Base-by-base conservation (phyloP, 257 asterid species). In the Solanum habrochaites region DNA sequence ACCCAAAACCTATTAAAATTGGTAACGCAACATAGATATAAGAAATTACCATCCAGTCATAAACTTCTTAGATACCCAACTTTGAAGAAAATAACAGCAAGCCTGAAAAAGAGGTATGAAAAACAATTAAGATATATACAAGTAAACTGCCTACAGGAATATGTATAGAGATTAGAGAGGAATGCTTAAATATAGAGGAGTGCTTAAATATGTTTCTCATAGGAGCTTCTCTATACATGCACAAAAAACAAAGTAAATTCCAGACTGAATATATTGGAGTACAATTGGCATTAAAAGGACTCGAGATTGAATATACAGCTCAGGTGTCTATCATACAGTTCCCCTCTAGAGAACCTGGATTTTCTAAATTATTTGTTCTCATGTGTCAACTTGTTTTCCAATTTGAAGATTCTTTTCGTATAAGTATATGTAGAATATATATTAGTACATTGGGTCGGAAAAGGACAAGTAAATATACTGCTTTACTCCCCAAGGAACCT, bases 21-120 rank as follows among this genome's bases (percentile, higher is more conserved):
- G 21, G 85, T 81, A 60, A 89, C 82, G 83, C 83, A 73, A 77
- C 45, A 27, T 82, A 72, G 45, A 87, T 52, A 86, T 40, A 91
- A 75, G 88, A 83, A 86, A 18, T 73, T 92, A 96, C 99, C 98
- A 95, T 95, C 99, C 99, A 52, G 99, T 96, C 99, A 96, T 96
- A 90, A 96, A 96, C 95, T 96, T 96, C 90, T 91, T 96, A 2
- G 99, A 94, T 83, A 94, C 95, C 98, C 98, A 96, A 88, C 98
- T 96, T 86, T 96, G 98, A 84, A 96, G 96, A 82, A 96, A 89
- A 89, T 90, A 93, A 89, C 98, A 96, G 92, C 98, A 96, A 86
- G 98, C 98, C 98, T 96, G 94, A 70, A 89, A 86, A 86, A 27
- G 89, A 39, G 86, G 43, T 85, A 85, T 27, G 66, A 82, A 40